phyloP scores from a whole-genome alignment of 2,329 filamentous ascomycete genomes.

The Aspergillus sergii region DNA sequence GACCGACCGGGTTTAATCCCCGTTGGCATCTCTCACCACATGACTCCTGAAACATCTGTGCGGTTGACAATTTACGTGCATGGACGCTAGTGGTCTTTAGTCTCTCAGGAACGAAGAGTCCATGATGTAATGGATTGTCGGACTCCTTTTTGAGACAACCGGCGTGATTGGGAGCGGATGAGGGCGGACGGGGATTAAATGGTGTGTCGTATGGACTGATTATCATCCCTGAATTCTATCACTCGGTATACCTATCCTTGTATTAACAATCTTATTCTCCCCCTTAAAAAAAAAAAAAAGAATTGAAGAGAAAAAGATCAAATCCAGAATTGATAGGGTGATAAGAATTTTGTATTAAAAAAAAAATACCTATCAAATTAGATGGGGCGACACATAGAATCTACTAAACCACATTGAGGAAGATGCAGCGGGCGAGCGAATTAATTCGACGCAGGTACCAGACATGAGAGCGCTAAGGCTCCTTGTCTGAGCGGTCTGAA shows the following conservation, averaged over 20 bases:
- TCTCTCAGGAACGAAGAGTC: background rate
- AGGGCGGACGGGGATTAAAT: background rate
- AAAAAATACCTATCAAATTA: background rate
- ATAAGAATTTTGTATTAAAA: no score
- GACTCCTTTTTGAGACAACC: constrained; percentile 2
- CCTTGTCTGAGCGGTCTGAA: background rate
- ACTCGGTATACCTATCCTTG: no score
- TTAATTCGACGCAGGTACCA: constrained; percentile 14
- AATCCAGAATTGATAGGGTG: no score
- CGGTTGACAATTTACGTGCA: constrained; percentile 10
- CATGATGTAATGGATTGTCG: constrained; percentile 12
- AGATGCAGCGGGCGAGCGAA: background rate
- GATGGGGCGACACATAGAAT: background rate
- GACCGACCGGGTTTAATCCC: constrained; percentile 1
- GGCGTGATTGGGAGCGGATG: background rate
- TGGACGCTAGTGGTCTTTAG: constrained; percentile 1
- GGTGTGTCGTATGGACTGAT: background rate
- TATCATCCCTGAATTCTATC: background rate
- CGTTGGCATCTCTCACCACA: background rate
- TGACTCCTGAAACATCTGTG: constrained; percentile 16
- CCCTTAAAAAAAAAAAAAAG: no score
- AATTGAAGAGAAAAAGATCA: no score
- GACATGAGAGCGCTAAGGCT: background rate
- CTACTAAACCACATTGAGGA: background rate
- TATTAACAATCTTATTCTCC: no score